Evolutionary conservation across 768 basidiomycete genomes (phyloP).

Genomic region (Boletus sp.): DNA sequence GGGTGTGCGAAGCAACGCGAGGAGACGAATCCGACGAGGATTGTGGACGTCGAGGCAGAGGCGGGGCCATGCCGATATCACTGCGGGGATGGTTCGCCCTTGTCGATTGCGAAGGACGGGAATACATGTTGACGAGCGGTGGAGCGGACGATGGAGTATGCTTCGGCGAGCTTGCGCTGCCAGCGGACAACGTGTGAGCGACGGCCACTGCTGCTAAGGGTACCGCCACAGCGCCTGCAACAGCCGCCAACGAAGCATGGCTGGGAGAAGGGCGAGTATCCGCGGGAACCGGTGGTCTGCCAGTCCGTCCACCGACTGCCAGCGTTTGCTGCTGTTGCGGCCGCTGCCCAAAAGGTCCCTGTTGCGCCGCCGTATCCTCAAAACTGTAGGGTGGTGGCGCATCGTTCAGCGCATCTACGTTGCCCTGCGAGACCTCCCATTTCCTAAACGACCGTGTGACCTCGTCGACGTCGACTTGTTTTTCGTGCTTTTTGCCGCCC

Average conservation of each 20-base stretch:
- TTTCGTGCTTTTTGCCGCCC: conserved; percentile 1
- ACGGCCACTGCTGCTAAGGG: neutral
- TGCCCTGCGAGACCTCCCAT: conserved; percentile 35
- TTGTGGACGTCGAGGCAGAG: neutral
- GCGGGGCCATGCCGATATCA: neutral
- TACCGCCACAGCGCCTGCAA: neutral
- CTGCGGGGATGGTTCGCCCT: neutral
- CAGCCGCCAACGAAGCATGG: conserved; percentile 1
- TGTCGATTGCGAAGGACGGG: conserved; percentile 9
- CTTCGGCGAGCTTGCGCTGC: neutral
- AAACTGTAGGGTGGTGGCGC: conserved; percentile 69
- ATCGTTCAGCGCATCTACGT: conserved; percentile 42
- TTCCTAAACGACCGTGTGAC: conserved; percentile 39
- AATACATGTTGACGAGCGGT: conserved; percentile 13
- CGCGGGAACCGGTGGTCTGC: neutral
- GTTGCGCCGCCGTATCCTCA: conserved; percentile 28
- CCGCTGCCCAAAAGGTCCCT: neutral
- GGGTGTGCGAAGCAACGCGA: neutral
- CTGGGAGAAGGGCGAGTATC: conserved; percentile 11
- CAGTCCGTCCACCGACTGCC: neutral
- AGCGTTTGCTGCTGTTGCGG: neutral
- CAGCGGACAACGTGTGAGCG: neutral
- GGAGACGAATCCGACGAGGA: neutral
- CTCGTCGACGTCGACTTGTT: conserved; percentile 26
- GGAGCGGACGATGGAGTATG: neutral